phyloP scores from a whole-genome alignment of 768 basidiomycete genomes.

The Boletus rufocinnamomeus region DNA sequence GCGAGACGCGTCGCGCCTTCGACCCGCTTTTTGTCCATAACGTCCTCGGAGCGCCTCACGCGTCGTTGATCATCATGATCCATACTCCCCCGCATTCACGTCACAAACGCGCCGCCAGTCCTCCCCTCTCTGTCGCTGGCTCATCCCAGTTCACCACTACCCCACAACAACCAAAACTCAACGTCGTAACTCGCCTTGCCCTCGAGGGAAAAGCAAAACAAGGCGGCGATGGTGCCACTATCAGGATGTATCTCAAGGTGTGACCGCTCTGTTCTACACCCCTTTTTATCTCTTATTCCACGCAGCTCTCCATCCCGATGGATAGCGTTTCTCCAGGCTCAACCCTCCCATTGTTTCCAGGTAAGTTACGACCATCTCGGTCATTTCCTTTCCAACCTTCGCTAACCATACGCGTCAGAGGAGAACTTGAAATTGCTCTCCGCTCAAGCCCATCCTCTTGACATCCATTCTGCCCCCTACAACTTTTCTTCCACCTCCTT shows the following conservation, averaged over 20 bases:
- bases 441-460: conserved; percentile 76
- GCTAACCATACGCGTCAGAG: conserved; percentile 46
- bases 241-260: conserved; percentile 81
- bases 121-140: conserved; percentile 32
- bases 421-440: conserved; percentile 75
- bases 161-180: conserved; percentile 51
- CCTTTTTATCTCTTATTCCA: conserved; percentile 2
- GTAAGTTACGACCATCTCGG: conserved; percentile 41
- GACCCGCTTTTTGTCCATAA: conserved; percentile 16
- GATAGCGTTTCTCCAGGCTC: conserved; percentile 67
- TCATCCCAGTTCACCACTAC: conserved; percentile 50
- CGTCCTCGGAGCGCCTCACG: background rate
- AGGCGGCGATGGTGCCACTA: conserved; percentile 61
- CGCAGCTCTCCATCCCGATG: conserved; percentile 65
- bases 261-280: conserved; percentile 8
- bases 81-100: conserved; percentile 27
- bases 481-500: conserved; percentile 65
- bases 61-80: conserved; percentile 6
- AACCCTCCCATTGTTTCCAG: conserved; percentile 72
- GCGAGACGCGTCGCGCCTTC: conserved; percentile 24
- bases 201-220: conserved; percentile 74
- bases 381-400: background rate
- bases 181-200: conserved; percentile 71
- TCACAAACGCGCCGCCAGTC: conserved; percentile 34
- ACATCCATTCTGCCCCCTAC: conserved; percentile 70